Evolutionary conservation across 352 stramenopile genomes (phyloP).

Genomic region (Halophytophthora polymorphica): DNA sequence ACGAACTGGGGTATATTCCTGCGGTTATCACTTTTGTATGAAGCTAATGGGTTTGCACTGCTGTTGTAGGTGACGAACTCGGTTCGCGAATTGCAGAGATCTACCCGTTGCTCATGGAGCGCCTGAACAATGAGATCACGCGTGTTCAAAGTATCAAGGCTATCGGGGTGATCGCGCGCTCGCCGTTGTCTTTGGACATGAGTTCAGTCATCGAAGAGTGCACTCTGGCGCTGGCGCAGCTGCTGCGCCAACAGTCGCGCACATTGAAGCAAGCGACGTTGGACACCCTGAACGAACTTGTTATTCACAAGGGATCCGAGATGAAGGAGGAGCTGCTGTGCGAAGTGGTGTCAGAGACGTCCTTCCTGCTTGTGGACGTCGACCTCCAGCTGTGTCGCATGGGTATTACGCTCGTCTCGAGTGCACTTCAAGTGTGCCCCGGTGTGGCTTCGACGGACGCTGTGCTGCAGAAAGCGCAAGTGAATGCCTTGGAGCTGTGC

Average conservation of each 20-base stretch:
- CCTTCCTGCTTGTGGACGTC: constrained; percentile 90
- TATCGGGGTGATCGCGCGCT: constrained; percentile 87
- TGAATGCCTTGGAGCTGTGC: constrained; percentile 84
- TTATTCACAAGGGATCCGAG: constrained; percentile 70
- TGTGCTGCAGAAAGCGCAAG: constrained; percentile 64
- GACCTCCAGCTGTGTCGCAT: constrained; percentile 97
- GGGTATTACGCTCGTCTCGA: constrained; percentile 85
- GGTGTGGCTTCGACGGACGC: constrained; percentile 53
- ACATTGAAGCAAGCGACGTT: constrained; percentile 93
- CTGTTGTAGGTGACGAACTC: constrained; percentile 73
- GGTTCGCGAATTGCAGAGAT: constrained; percentile 73
- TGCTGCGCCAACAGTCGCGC: constrained; percentile 95
- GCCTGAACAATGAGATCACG: constrained; percentile 98
- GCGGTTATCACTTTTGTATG: constrained; percentile 15
- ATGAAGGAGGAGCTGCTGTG: constrained; percentile 83
- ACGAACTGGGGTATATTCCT: not conserved
- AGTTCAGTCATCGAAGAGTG: constrained; percentile 88
- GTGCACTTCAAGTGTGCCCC: constrained; percentile 67
- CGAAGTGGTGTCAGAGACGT: constrained; percentile 89
- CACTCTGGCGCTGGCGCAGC: constrained; percentile 82
- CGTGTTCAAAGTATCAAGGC: constrained; percentile 96
- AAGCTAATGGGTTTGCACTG: constrained; percentile 15
- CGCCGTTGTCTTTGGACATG: constrained; percentile 88
- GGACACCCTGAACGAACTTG: constrained; percentile 89
- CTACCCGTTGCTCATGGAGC: constrained; percentile 93